phyloP scores from a whole-genome alignment of 2,329 filamentous ascomycete species.

The Fusarium gaditjirri region DNA sequence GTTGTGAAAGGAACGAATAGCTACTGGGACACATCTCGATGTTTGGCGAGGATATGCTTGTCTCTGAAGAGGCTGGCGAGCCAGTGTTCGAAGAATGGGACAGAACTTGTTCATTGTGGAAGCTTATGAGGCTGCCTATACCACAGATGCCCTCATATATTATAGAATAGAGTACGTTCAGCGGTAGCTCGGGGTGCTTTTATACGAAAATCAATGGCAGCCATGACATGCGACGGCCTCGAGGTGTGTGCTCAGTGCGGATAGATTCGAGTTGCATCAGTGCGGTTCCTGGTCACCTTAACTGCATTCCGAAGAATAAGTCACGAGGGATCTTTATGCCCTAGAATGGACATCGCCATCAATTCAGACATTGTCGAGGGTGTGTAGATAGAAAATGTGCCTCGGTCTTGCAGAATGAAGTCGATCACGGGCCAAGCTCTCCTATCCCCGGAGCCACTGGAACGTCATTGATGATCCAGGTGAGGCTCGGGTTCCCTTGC shows the following conservation, averaged over 20 bases:
- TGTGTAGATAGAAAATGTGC: neutral
- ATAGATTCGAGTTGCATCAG: neutral
- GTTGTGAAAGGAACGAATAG: conserved; percentile 38
- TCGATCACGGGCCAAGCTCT: neutral
- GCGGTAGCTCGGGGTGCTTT: conserved; percentile 7
- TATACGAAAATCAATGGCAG: conserved; percentile 14
- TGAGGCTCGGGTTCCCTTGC: conserved; percentile 37
- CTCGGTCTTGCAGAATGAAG: neutral
- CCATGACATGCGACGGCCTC: neutral
- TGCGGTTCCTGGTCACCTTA: conserved; percentile 16
- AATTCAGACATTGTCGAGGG: neutral
- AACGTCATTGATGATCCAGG: conserved; percentile 36
- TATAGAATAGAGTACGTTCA: neutral
- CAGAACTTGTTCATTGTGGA: conserved; percentile 42
- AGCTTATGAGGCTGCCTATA: neutral
- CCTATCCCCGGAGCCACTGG: conserved; percentile 18
- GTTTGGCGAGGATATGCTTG: conserved; percentile 14
- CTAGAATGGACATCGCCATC: neutral
- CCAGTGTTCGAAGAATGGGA: conserved; percentile 35
- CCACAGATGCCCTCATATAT: neutral
- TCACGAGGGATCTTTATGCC: conserved; percentile 13
- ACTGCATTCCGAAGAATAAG: neutral
- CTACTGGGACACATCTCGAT: conserved; percentile 7
- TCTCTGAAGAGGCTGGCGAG: conserved; percentile 28
- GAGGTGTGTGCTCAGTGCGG: neutral